These are phyloP conservation scores for Thymus quinquecostatus DNA, from an alignment of 257 asterid species.

Conservation along the genomic window DNA sequence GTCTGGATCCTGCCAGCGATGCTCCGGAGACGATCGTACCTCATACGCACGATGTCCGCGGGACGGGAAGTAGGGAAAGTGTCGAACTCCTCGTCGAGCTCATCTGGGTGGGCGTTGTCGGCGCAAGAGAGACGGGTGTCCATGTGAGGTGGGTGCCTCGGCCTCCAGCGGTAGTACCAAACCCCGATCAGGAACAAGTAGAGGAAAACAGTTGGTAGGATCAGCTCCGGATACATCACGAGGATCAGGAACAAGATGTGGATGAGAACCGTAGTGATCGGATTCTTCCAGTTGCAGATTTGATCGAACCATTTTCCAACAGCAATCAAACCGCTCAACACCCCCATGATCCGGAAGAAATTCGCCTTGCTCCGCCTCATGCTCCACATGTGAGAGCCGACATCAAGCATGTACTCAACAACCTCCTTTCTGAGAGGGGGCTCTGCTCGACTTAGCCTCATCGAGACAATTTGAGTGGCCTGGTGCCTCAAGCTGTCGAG, in stretches of 20 bases:
- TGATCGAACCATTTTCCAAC: constrained; percentile 71
- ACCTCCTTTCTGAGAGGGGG: constrained; percentile 80
- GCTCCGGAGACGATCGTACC: constrained; percentile 74
- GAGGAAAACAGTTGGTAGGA: constrained; percentile 64
- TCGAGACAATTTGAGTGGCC: constrained; percentile 69
- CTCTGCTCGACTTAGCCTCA: constrained; percentile 72
- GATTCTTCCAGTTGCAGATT: constrained; percentile 80
- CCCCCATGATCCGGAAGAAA: constrained; percentile 66
- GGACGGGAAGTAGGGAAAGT: constrained; percentile 68
- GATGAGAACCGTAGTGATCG: constrained; percentile 64
- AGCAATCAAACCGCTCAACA: constrained; percentile 57
- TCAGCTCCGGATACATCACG: constrained; percentile 67
- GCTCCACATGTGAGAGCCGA: constrained; percentile 82
- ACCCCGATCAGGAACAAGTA: constrained; percentile 66
- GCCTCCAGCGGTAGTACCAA: constrained; percentile 80
- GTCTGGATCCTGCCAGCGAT: constrained; percentile 75
- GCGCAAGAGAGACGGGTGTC: constrained; percentile 73
- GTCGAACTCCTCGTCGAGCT: constrained; percentile 70
- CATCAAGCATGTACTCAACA: constrained; percentile 79
- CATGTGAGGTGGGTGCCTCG: constrained; percentile 75
- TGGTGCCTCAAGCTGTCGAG: constrained; percentile 73
- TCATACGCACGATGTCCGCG: constrained; percentile 58
- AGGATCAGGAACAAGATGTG: constrained; percentile 68
- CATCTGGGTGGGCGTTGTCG: constrained; percentile 64
- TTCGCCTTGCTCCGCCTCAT: constrained; percentile 80